A percentile compares a stretch with the other conserved stretches of the same genome.
Evolutionary conservation across 768 basidiomycete species (phyloP).

Genomic region (Gymnopilus junonius): DNA sequence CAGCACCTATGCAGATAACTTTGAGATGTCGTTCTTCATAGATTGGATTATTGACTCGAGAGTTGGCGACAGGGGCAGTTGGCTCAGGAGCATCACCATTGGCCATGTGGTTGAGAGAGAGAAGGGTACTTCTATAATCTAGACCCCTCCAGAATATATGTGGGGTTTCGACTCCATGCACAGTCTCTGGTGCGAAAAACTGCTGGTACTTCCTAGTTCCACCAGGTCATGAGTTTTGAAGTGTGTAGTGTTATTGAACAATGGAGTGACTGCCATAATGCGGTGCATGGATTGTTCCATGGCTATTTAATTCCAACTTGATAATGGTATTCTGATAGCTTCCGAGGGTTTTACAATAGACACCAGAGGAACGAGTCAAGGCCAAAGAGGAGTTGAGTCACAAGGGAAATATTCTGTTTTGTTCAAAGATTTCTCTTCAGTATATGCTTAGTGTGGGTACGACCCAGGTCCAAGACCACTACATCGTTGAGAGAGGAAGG

Average conservation of each 20-base stretch:
- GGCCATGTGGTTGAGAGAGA: neutral
- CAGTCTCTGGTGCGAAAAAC: neutral
- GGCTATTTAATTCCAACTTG: no score
- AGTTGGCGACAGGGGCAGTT: neutral
- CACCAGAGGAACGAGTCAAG: neutral
- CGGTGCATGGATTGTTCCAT: neutral
- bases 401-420: neutral
- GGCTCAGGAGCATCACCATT: neutral
- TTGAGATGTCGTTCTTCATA: constrained; percentile 30
- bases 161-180: neutral
- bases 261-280: neutral
- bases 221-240: neutral
- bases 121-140: no score
- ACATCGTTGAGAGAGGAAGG: neutral
- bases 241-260: neutral
- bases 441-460: neutral
- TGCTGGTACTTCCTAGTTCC: neutral
- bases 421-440: neutral
- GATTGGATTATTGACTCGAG: constrained; percentile 25
- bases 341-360: neutral
- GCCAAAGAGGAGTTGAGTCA: neutral
- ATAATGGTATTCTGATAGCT: neutral
- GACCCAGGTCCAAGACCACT: neutral
- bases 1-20: constrained; percentile 38
- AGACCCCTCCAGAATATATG: neutral